Evolutionary conservation across 176 grass and related monocot genomes (phyloP), one percentile per base, ranked within the genome.

Genomic region (Pontederia paniculata): DNA sequence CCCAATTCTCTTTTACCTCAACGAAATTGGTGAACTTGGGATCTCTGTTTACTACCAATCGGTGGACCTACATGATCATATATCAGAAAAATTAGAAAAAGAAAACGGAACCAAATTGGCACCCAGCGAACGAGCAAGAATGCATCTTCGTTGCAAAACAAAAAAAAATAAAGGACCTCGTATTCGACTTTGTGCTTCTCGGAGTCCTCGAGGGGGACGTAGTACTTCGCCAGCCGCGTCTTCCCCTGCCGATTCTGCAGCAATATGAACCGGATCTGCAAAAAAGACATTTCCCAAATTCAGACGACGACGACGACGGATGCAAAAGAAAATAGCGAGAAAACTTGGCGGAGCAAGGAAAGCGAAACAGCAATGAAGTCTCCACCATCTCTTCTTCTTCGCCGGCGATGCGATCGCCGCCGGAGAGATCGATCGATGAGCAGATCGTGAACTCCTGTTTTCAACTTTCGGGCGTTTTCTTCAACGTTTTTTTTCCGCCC

Each of bases 141-240:
- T 15, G 21, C 14, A 31, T 31, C 25, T 31, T 31, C 5, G 25
- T 31, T 3, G 19, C 0, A 43, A 52, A 16, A 52, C 48, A 16
- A 28, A 67, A 9, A 58, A n/a, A n/a, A n/a, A n/a, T n/a, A n/a
- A n/a, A 71, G 67, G 25, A 98, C 94, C 94, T 98, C 94, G 63
- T 84, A 85, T 73, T 98, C 94, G 63, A 98, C 87, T 80, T 98
- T 98, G 76, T 93, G 94, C 87, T 98, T 98, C 94, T 98, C 94
- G 3, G 94, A 98, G 41, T 98, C 94, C 68, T 98, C 94, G 44
- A 98, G 78, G 21, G 94, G 87, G 31, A 98, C 80, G 54, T 98
- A 98, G 72, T 98, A 98, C 78, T 93, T 98, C 54, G 80, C 94
- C 60, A 98, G 70, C 23, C 94, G 87, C 70, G 94, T 98, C 80